Evolutionary conservation across 2,329 filamentous ascomycete genomes (phyloP).

Genomic region (Paracamarosporium sp.): DNA sequence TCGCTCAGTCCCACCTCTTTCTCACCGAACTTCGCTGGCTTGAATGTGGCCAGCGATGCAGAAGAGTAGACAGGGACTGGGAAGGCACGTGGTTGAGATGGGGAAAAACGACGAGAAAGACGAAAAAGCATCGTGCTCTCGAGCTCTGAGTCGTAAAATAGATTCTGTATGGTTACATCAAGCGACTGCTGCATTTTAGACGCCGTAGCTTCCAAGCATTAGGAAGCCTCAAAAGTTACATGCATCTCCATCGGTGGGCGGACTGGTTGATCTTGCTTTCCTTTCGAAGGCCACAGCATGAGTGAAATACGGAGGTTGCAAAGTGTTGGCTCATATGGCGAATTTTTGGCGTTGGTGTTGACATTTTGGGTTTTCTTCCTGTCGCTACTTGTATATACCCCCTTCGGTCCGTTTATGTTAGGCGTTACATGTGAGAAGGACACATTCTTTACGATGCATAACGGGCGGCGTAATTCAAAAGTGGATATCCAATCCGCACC

Average conservation of each 20-base stretch:
- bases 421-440: neutral
- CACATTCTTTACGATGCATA: neutral
- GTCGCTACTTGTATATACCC: slow-evolving; percentile 12
- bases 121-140: slow-evolving; percentile 27
- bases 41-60: slow-evolving; percentile 18
- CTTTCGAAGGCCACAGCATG: neutral
- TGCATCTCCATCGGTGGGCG: slow-evolving; percentile 2
- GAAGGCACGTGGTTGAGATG: slow-evolving; percentile 2
- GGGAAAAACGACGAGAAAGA: slow-evolving; percentile 23
- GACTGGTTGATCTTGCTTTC: neutral
- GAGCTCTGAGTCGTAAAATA: slow-evolving; percentile 15
- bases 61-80: neutral
- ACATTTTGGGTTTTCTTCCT: neutral
- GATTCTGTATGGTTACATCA: neutral
- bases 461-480: neutral
- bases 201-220: neutral
- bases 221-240: neutral
- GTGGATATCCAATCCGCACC: neutral
- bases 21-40: slow-evolving; percentile 26
- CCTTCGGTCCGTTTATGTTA: neutral
- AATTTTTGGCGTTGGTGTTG: neutral
- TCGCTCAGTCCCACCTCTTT: slow-evolving; percentile 9
- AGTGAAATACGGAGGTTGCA: neutral
- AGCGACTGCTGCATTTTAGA: neutral
- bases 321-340: neutral